Evolutionary conservation across 805 yeast species (phyloP).

Genomic region (Lipomyces japonicus): DNA sequence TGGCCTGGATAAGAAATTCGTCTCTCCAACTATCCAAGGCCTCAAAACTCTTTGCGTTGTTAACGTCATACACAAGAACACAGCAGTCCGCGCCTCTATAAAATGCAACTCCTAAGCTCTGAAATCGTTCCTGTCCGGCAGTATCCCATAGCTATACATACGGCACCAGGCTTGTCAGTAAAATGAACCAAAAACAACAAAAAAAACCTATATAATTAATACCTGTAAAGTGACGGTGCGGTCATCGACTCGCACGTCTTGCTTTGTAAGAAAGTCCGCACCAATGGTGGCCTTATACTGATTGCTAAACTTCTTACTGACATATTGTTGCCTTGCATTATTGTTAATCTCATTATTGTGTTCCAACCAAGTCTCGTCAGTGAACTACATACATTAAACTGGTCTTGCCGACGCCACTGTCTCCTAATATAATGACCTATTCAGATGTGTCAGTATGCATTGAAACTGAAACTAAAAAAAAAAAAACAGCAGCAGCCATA

Average conservation of each 20-base stretch:
- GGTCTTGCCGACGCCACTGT: conserved; percentile 96
- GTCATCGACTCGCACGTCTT: conserved; percentile 77
- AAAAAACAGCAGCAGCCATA: too few species aligned
- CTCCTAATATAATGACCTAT: conserved; percentile 87
- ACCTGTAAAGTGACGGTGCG: conserved; percentile 63
- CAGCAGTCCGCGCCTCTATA: conserved; percentile 98
- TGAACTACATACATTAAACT: conserved; percentile 70
- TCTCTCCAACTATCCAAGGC: conserved; percentile 89
- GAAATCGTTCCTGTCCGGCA: conserved; percentile 98
- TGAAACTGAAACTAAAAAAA: too few species aligned
- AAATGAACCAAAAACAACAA: conserved; percentile 16
- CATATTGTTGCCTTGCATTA: conserved; percentile 71
- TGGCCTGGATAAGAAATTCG: conserved; percentile 90
- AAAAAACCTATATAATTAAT: background rate
- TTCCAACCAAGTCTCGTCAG: background rate
- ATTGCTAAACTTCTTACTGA: conserved; percentile 87
- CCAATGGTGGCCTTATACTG: conserved; percentile 98
- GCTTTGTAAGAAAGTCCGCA: conserved; percentile 89
- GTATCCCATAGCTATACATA: conserved; percentile 80
- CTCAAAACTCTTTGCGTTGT: conserved; percentile 90
- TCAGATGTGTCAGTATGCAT: conserved; percentile 1
- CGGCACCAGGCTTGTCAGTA: conserved; percentile 50
- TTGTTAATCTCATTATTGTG: too few species aligned
- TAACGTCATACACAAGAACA: conserved; percentile 91
- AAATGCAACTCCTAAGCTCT: conserved; percentile 92